Percentiles rank a stretch among this genome's conserved stretches.
Evolutionary conservation across 2,329 filamentous ascomycete species (phyloP).

Genomic region (Paecilomyces variotii): DNA sequence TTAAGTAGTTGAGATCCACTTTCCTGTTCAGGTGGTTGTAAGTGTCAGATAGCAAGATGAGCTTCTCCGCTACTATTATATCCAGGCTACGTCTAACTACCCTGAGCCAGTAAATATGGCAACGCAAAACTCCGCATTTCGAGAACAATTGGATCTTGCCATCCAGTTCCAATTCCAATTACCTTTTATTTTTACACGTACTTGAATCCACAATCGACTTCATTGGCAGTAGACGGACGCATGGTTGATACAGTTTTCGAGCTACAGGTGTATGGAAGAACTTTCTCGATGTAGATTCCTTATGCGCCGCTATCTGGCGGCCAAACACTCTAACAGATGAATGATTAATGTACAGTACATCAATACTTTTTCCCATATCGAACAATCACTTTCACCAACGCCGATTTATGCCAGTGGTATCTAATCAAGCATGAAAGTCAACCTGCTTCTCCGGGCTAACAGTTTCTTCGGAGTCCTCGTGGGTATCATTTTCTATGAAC

Average conservation of each 20-base stretch:
- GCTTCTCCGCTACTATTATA: not conserved
- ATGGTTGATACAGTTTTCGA: too few species aligned
- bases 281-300: too few species aligned
- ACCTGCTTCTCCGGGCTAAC: constrained; percentile 1
- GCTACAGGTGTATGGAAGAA: too few species aligned
- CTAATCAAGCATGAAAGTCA: constrained; percentile 15
- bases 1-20: not conserved
- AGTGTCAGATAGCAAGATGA: constrained; percentile 20
- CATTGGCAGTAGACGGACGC: constrained; percentile 8
- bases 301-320: too few species aligned
- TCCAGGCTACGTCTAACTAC: not conserved
- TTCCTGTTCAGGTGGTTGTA: not conserved
- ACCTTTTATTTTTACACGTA: constrained; percentile 4
- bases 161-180: not conserved
- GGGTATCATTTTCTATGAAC: constrained; percentile 27
- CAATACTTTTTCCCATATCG: too few species aligned
- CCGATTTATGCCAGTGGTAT: not conserved
- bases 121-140: not conserved
- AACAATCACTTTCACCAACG: not conserved
- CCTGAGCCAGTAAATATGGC: not conserved
- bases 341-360: too few species aligned
- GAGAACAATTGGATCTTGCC: not conserved
- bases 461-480: not conserved
- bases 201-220: constrained; percentile 39
- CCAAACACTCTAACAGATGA: too few species aligned